phyloP scores from a whole-genome alignment of 106 monocot genomes.

The Phalaenopsis aphrodite region DNA sequence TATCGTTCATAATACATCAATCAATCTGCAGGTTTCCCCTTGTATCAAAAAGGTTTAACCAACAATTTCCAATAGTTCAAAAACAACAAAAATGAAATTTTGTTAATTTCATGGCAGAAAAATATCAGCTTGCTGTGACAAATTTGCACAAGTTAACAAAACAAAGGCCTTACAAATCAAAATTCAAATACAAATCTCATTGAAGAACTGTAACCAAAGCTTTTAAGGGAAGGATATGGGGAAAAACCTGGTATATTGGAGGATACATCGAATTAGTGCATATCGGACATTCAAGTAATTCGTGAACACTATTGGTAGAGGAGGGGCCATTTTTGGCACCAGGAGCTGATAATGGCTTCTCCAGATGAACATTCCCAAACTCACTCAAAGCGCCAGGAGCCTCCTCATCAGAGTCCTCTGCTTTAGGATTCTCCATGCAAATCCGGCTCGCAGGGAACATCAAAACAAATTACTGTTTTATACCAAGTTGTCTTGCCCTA shows the following conservation, averaged over 20 bases:
- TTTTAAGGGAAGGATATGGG: not conserved
- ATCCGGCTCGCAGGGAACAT: not conserved
- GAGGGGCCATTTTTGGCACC: not conserved
- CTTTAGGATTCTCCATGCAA: conserved; percentile 7
- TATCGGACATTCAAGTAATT: conserved; percentile 21
- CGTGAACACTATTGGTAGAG: conserved; percentile 7
- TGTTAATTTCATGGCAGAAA: not conserved
- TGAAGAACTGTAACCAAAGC: too few species aligned
- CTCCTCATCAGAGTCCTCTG: not conserved
- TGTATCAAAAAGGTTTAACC: not conserved
- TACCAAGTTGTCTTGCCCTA: not conserved
- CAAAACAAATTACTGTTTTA: not conserved
- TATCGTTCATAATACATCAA: not conserved
- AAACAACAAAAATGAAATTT: not conserved
- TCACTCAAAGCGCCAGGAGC: not conserved
- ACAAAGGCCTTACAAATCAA: not conserved
- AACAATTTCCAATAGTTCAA: not conserved
- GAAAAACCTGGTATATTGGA: conserved; percentile 26
- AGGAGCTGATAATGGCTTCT: not conserved
- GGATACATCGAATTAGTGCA: conserved; percentile 29
- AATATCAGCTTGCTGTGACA: not conserved
- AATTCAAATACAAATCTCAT: not conserved
- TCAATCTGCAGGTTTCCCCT: not conserved
- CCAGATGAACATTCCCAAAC: not conserved
- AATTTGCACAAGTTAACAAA: not conserved